A percentile compares a stretch with the other conserved stretches of the same genome.
These are phyloP conservation scores for Fonsecaea multimorphosa DNA, from an alignment of 2,329 filamentous ascomycete species.

Conservation along the genomic window DNA sequence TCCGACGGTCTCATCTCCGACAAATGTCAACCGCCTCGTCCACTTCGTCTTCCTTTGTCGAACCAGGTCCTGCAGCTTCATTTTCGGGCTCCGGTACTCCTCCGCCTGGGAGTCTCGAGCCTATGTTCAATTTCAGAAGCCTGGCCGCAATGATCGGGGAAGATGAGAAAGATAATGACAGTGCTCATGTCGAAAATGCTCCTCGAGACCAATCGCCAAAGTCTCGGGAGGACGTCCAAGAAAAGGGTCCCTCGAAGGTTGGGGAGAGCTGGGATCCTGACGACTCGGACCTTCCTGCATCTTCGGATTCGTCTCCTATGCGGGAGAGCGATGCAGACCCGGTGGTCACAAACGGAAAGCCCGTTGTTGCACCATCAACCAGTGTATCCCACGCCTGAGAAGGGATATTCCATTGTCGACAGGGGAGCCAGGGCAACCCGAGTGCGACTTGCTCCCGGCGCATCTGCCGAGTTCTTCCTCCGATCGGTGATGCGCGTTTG, in stretches of 20 bases:
- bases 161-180: conserved; percentile 57
- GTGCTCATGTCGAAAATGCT: conserved; percentile 47
- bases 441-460: not conserved
- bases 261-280: conserved; percentile 15
- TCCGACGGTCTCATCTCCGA: conserved; percentile 73
- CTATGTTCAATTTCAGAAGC: conserved; percentile 91
- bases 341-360: conserved; percentile 15
- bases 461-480: not conserved
- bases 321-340: conserved; percentile 11
- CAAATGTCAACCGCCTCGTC: conserved; percentile 89
- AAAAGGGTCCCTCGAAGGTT: conserved; percentile 3
- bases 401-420: not conserved
- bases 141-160: conserved; percentile 82
- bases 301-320: conserved; percentile 21
- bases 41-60: conserved; percentile 75
- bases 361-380: conserved; percentile 18
- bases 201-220: conserved; percentile 21
- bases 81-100: conserved; percentile 46
- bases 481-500: not conserved
- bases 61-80: conserved; percentile 62
- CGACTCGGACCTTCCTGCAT: conserved; percentile 12
- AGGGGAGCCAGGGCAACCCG: not conserved
- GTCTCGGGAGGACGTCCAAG: conserved; percentile 6
- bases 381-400: conserved; percentile 28
- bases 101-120: conserved; percentile 63